A percentile compares a stretch with the other conserved stretches of the same genome.
Evolutionary conservation across 768 basidiomycete genomes (phyloP).

Genomic region (Nidula microcarpa): DNA sequence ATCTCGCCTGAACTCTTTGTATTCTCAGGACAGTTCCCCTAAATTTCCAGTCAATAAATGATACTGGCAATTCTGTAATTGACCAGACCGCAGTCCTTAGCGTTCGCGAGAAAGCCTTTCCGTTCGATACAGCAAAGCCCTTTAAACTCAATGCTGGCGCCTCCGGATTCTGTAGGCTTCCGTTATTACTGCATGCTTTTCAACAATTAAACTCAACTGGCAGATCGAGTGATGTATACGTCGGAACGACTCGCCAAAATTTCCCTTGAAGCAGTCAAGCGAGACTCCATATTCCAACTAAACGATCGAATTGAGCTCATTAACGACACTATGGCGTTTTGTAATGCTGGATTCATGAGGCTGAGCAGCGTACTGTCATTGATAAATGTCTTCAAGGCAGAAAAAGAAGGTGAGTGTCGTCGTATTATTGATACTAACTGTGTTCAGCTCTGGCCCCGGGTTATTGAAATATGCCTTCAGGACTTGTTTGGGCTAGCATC

Average conservation of each 20-base stretch:
- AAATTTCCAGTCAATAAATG: conserved; percentile 60
- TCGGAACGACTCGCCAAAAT: conserved; percentile 76
- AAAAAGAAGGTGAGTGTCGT: conserved; percentile 66
- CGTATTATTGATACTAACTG: conserved; percentile 1
- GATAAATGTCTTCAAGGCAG: conserved; percentile 62
- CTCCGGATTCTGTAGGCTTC: conserved; percentile 75
- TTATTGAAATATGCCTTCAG: conserved; percentile 27
- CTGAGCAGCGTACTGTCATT: conserved; percentile 77
- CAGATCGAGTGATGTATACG: conserved; percentile 85
- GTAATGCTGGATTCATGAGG: conserved; percentile 75
- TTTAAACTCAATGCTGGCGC: conserved; percentile 94
- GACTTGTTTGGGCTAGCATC: conserved; percentile 80
- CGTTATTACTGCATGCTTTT: too few species aligned
- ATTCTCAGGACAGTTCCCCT: conserved; percentile 74
- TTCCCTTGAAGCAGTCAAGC: conserved; percentile 73
- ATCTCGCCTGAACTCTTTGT: too few species aligned
- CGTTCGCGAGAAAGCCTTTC: conserved; percentile 63
- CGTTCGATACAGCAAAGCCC: conserved; percentile 68
- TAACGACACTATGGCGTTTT: conserved; percentile 75
- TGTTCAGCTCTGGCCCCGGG: neutral
- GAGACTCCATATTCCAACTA: conserved; percentile 62
- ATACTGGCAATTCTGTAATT: conserved; percentile 51
- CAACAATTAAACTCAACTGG: neutral
- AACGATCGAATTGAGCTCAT: conserved; percentile 90
- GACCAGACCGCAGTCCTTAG: conserved; percentile 64